Base-by-base conservation (phyloP, 495 filamentous ascomycete species). In the Cercophora samala region DNA sequence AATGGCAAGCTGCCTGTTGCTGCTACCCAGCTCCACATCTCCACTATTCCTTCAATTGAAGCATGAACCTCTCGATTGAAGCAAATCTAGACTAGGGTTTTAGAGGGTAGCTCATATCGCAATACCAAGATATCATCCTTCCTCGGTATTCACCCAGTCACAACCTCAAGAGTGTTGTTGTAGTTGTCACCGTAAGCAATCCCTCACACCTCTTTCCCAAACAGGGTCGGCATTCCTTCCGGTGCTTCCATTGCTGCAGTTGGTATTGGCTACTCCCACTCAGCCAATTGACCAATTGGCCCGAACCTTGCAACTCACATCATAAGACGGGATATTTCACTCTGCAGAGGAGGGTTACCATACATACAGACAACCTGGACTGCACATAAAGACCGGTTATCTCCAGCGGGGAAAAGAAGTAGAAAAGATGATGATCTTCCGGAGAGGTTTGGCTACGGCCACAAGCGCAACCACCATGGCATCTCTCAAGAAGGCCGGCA, bases 401-500 rank as follows among this genome's bases (percentile, higher is more conserved):
- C 4, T 25, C 25, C 24, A 23, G 18, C 24, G 13, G 58, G 58
- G 62, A 26, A 59, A 59, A 62, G 64, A 46, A 64, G n/a, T 26
- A 13, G 18, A 66, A 69, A 80, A 71, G 70, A 82, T 76, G 68
- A 70, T 72, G 24, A 42, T 78, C 58, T 72, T 83, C 63, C 76
- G 77, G 63, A 76, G 81, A 72, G 73, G 78, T 21, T 69, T 85
- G 72, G 53, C 53, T 23, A 56, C 53, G n/a, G 77, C 82, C 62
- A 82, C 83, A 62, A 85, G 86, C 82, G 80, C 87, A 63, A 78
- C 82, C 62, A 82, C 83, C 61, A 85, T 87, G 83, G 80, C 87
- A 62, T 84, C 86, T 13, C 75, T 90, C 58, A 85, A 85, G 76
- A 89, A 91, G 68, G 89, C 89, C 70, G 86, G 89, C 72, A 96